Evolutionary conservation across 495 filamentous ascomycete species (phyloP).

Genomic region (Talaromyces adpressus): DNA sequence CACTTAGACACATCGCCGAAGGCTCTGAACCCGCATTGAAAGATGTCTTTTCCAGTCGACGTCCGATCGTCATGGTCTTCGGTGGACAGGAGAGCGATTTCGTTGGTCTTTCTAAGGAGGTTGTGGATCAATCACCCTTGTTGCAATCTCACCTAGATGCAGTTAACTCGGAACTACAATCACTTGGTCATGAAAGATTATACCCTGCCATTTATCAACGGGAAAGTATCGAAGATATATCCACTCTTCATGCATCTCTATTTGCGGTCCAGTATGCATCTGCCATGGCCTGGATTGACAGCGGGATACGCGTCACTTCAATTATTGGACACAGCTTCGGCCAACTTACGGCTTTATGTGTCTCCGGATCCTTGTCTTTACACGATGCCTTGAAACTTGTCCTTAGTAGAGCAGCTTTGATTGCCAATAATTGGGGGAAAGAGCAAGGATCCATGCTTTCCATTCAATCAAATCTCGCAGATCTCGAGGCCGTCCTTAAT

Average conservation of each 20-base stretch:
- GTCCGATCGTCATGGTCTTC: constrained; percentile 15
- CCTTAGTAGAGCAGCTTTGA: constrained; percentile 25
- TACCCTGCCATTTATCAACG: constrained; percentile 42
- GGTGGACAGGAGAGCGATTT: not conserved
- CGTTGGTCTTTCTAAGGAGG: not conserved
- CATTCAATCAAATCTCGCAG: constrained; percentile 21
- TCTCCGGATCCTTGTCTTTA: constrained; percentile 31
- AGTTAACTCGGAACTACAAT: constrained; percentile 23
- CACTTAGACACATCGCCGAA: not conserved
- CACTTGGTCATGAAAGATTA: constrained; percentile 37
- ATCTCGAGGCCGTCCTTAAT: constrained; percentile 13
- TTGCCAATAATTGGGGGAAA: constrained; percentile 32
- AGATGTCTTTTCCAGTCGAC: not conserved
- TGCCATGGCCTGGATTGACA: constrained; percentile 32
- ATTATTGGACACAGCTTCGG: constrained; percentile 40
- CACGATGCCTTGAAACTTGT: constrained; percentile 33
- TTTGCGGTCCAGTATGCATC: constrained; percentile 34
- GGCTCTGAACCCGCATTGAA: not conserved
- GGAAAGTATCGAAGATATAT: constrained; percentile 25
- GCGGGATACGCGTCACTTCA: constrained; percentile 20
- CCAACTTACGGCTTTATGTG: constrained; percentile 26
- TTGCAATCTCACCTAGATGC: constrained; percentile 27
- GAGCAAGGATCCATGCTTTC: constrained; percentile 38
- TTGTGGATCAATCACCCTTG: not conserved
- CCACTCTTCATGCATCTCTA: constrained; percentile 31